A percentile compares a stretch with the other conserved stretches of the same genome.
phyloP scores from a whole-genome alignment of 345 rosid species.

The Eucalyptus melliodora region DNA sequence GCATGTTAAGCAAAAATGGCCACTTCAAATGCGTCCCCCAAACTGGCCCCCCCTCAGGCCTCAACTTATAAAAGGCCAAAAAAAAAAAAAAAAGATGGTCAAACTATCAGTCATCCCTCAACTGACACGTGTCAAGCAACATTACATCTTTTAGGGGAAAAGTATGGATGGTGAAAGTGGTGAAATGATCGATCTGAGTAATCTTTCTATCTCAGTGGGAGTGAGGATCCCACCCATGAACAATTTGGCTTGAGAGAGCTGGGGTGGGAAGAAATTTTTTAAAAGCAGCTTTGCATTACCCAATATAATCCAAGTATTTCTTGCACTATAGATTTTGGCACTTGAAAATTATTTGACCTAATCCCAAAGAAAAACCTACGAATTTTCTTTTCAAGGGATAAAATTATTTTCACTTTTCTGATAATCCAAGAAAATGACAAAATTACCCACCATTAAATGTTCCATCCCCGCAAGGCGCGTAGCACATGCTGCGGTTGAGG shows the following conservation, averaged over 20 bases:
- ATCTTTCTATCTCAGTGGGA: neutral
- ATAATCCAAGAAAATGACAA: neutral
- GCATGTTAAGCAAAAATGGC: neutral
- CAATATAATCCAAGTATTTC: neutral
- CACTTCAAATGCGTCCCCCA: neutral
- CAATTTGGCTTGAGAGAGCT: neutral
- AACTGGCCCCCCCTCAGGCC: neutral
- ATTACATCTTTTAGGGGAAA: neutral
- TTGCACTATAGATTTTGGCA: neutral
- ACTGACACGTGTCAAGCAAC: neutral
- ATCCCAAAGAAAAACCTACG: neutral
- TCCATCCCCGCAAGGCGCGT: neutral
- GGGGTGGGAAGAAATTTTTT: neutral
- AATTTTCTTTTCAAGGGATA: neutral
- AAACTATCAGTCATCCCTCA: neutral
- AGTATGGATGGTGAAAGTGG: neutral
- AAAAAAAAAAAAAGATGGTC: neutral
- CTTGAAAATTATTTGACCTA: neutral
- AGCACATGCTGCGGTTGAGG: neutral
- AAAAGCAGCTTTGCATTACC: neutral
- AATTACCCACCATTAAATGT: neutral
- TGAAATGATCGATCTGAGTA: neutral
- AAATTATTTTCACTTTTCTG: neutral
- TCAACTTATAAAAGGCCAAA: too few relatives aligned
- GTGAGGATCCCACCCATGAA: neutral